Percentiles rank a stretch among this genome's conserved stretches.
These are phyloP conservation scores for Tetrapisispora phaffii DNA, from an alignment of 805 yeast genomes.

Conservation along the genomic window DNA sequence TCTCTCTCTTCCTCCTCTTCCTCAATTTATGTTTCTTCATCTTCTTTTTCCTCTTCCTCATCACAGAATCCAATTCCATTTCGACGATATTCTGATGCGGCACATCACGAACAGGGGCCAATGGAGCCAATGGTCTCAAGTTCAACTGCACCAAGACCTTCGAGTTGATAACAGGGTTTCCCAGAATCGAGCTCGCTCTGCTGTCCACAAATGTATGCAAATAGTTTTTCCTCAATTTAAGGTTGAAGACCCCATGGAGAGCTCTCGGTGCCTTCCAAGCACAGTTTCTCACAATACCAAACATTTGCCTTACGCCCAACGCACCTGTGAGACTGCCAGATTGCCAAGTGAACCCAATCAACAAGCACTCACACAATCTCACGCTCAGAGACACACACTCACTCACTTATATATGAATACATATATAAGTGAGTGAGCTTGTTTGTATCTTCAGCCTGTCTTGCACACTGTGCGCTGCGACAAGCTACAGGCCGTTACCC, in stretches of 20 bases:
- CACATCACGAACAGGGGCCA: not conserved
- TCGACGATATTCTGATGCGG: not conserved
- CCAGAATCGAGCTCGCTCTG: not conserved
- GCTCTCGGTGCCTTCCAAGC: not conserved
- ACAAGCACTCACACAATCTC: no score
- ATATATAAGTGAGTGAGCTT: no score
- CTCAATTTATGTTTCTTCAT: conserved; percentile 97
- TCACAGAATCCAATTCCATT: conserved; percentile 53
- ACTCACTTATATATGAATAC: no score
- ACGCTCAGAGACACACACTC: no score
- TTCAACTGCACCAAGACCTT: not conserved
- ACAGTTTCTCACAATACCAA: not conserved
- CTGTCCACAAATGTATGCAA: not conserved
- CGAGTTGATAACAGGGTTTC: not conserved
- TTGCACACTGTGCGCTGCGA: no score
- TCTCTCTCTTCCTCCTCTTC: conserved; percentile 92
- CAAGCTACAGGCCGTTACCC: no score
- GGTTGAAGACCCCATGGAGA: not conserved
- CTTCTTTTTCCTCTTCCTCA: conserved; percentile 80
- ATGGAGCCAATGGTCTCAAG: not conserved
- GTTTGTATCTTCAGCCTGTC: no score
- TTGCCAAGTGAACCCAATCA: no score
- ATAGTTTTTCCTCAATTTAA: not conserved
- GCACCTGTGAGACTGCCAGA: not conserved
- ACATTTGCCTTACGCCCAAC: not conserved